phyloP scores from a whole-genome alignment of 257 asterid genomes.

The Pogostemon cablin region DNA sequence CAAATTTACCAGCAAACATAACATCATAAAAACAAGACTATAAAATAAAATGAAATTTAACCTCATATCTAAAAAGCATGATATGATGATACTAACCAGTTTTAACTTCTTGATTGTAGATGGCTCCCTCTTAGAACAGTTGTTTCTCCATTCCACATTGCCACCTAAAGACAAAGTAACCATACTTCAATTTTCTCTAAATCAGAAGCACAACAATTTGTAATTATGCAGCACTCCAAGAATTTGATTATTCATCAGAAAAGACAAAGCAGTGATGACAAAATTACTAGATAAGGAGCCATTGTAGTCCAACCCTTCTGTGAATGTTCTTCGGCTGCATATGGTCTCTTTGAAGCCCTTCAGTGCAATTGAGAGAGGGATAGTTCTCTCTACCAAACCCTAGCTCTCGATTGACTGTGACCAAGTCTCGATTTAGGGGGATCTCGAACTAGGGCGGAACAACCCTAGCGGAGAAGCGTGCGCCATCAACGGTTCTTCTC shows the following conservation, averaged over 20 bases:
- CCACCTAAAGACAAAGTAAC: conserved; percentile 49
- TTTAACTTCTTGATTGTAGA: conserved; percentile 71
- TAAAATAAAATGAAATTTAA: neutral
- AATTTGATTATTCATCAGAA: conserved; percentile 28
- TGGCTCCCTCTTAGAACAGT: conserved; percentile 85
- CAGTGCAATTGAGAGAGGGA: no score
- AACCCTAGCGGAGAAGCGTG: no score
- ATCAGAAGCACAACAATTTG: no score
- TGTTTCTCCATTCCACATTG: conserved; percentile 78
- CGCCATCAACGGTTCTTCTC: no score
- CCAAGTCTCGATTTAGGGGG: no score
- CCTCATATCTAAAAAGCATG: neutral
- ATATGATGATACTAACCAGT: conserved; percentile 53
- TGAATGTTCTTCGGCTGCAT: no score
- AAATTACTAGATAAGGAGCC: conserved; percentile 25
- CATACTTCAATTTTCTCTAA: conserved; percentile 27
- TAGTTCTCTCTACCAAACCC: no score
- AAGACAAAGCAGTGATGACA: conserved; percentile 47
- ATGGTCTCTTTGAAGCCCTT: no score
- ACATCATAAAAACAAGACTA: neutral
- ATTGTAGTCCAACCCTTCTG: no score
- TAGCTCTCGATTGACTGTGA: no score
- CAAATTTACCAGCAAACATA: conserved; percentile 1
- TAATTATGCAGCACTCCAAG: neutral
- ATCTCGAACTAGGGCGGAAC: no score